Conservation (phyloP, 495 filamentous ascomycete species). For the Aspergillus haitiensis region DNA sequence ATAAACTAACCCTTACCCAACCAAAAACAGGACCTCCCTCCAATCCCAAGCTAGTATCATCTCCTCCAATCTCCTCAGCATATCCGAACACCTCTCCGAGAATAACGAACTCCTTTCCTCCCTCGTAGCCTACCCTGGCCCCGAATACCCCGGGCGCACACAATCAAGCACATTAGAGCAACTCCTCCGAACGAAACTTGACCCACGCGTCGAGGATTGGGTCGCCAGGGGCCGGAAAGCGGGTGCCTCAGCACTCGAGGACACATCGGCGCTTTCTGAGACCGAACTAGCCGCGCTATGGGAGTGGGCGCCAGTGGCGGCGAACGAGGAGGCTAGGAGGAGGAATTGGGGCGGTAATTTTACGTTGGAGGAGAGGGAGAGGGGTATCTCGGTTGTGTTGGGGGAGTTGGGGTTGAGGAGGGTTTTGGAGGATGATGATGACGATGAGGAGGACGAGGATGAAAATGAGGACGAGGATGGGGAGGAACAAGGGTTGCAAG, state of each 20-base stretch:
- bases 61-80: constrained; percentile 58
- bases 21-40: constrained; percentile 58
- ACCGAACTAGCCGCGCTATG: constrained; percentile 45
- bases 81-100: constrained; percentile 58
- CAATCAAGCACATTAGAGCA: constrained; percentile 62
- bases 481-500: constrained; percentile 59
- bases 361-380: constrained; percentile 66
- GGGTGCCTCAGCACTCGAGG: constrained; percentile 32
- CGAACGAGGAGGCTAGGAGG: constrained; percentile 49
- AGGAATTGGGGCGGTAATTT: constrained; percentile 61
- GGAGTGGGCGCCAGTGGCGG: constrained; percentile 53
- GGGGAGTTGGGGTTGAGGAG: constrained; percentile 69
- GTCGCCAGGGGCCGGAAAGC: constrained; percentile 58
- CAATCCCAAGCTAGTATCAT: constrained; percentile 67
- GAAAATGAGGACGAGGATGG: constrained; percentile 31
- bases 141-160: constrained; percentile 70
- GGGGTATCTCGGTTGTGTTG: constrained; percentile 66
- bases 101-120: constrained; percentile 61
- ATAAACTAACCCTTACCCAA: background rate
- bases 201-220: constrained; percentile 71
- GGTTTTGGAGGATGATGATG: constrained; percentile 55
- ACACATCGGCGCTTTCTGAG: constrained; percentile 37
- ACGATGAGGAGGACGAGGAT: constrained; percentile 54
- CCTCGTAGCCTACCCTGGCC: constrained; percentile 68
- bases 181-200: constrained; percentile 77